Evolutionary conservation across 805 yeast genomes (phyloP), one percentile per base, ranked within the genome.

Genomic region (Alloascoidea africana): DNA sequence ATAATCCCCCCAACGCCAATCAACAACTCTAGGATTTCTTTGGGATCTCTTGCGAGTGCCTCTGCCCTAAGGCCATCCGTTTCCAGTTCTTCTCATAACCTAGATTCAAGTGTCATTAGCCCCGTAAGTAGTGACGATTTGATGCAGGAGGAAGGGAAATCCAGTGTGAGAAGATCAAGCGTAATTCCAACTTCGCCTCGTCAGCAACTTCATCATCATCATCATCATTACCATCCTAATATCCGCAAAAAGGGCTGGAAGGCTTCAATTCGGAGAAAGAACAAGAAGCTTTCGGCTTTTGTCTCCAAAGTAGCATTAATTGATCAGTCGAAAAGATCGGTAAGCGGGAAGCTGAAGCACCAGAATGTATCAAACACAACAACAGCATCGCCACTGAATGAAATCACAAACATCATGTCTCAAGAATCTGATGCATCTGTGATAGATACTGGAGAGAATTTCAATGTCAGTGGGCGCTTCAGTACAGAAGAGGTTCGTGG

Each of bases 1-100:
- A 33, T 44, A 18, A 30, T 23, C 0, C 42, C 47, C 11, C 41
- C 46, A 14, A 39, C 47, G 3, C 47, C 48, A 3, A 33, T 14
- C 32, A 37, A 14, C n/a, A n/a, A n/a, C n/a, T n/a, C n/a, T n/a
- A n/a, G n/a, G n/a, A n/a, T n/a, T n/a, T n/a, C n/a, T n/a, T n/a
- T n/a, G n/a, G n/a, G n/a, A n/a, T n/a, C n/a, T n/a, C n/a, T n/a
- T n/a, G n/a, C n/a, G n/a, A n/a, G n/a, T n/a, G n/a, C n/a, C n/a
- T n/a, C n/a, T n/a, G n/a, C n/a, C n/a, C n/a, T n/a, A n/a, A n/a
- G n/a, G n/a, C n/a, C n/a, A n/a, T n/a, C n/a, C n/a, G n/a, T n/a
- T n/a, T n/a, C n/a, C n/a, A n/a, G n/a, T n/a, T n/a, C n/a, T n/a
- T n/a, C n/a, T n/a, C n/a, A n/a, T n/a, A n/a, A n/a, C n/a, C n/a